Conservation (phyloP, 345 rosid species). For the Heritiera fomes region DNA sequence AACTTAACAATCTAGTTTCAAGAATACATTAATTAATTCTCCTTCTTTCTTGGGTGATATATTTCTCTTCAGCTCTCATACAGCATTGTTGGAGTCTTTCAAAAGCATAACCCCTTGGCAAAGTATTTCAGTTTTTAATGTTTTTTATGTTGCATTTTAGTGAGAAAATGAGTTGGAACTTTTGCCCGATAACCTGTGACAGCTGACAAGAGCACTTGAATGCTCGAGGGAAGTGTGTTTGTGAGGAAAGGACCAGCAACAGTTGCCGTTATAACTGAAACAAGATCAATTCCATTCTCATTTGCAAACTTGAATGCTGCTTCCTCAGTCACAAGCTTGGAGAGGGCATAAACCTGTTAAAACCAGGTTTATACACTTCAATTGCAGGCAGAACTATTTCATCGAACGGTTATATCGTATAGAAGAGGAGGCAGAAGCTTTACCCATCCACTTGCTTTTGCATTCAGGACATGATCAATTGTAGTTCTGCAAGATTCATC, state of each 20-base stretch:
- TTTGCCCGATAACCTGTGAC: constrained; percentile 46
- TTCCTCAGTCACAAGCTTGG: constrained; percentile 71
- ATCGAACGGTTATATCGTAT: not conserved
- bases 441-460: constrained; percentile 89
- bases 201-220: constrained; percentile 76
- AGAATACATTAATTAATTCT: not conserved
- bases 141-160: not conserved
- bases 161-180: not conserved
- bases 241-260: constrained; percentile 77
- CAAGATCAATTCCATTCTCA: constrained; percentile 57
- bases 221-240: constrained; percentile 62
- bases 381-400: not conserved
- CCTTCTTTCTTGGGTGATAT: not conserved
- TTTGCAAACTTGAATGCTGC: constrained; percentile 72
- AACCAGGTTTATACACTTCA: not conserved
- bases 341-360: constrained; percentile 64
- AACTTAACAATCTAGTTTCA: not conserved
- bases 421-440: not conserved
- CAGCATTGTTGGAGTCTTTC: too few relatives aligned
- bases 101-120: too few relatives aligned
- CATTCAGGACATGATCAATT: constrained; percentile 47
- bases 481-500: constrained; percentile 75
- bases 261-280: constrained; percentile 70
- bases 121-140: not conserved
- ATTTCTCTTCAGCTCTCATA: not conserved